Base-by-base conservation (phyloP, 208 protist species). In the Leptomonas seymouri region DNA sequence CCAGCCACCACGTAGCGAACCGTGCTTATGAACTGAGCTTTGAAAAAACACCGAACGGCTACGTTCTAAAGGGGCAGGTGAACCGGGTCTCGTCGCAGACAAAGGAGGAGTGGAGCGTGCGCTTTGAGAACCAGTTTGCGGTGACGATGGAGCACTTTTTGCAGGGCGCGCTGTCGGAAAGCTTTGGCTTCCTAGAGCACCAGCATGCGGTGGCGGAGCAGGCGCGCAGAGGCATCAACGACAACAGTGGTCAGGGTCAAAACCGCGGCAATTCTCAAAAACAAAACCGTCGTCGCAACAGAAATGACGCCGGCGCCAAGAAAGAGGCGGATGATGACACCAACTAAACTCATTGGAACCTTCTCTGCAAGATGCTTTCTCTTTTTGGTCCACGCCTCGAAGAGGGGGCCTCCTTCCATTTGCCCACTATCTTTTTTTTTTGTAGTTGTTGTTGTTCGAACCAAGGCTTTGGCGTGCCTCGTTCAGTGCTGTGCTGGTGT, bases 111-210 rank as follows among this genome's bases (percentile, higher is more conserved):
- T 96, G 90, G 88, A 73, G 74, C 15, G 67, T 96, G 21, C 80
- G 66, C 55, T 96, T 96, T 69, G 87, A 96, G 41, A 84, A 88
- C 50, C 86, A 96, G 66, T 91, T 93, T 59, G 87, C 87, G 48
- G 82, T 89, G 18, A 90, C 75, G 62, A 64, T 96, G 45, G 84
- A 93, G 79, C 87, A 96, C 77, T 96, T 96, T 65, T 49, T 96
- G 57, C 53, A 96, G 34, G 78, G 78, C 49, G 86, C 87, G 5
- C 80, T 96, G 31, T 89, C 82, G 28, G 86, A 92, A 76, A 96
- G 90, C 74, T 96, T 96, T 57, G 90, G 90, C n/a, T 96, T 93
- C 54, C 45, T 59, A 21, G 67, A 81, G 61, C 72, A 91, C 70
- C 78, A 85, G 54, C 56, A 69, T 11, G 56, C 65, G 20, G 34